phyloP scores from a whole-genome alignment of 345 rosid genomes.

The Punica granatum region DNA sequence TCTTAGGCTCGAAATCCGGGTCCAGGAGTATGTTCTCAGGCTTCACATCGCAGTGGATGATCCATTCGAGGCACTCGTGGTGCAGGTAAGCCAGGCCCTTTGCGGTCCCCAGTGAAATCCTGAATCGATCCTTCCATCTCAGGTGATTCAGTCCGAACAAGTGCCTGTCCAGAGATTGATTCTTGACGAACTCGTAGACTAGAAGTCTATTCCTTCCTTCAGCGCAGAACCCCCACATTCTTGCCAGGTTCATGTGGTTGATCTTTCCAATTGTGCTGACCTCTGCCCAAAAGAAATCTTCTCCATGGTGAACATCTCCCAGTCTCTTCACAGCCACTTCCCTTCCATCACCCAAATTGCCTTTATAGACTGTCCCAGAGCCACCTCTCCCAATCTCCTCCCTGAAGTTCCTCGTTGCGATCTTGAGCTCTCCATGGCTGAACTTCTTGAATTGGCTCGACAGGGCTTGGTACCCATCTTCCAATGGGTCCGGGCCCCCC shows the following conservation, averaged over 20 bases:
- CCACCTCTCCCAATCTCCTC: slow-evolving; percentile 24
- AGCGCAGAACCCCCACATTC: slow-evolving; percentile 18
- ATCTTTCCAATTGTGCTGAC: slow-evolving; percentile 21
- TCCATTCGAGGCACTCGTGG: slow-evolving; percentile 20
- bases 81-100: slow-evolving; percentile 25
- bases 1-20: slow-evolving; percentile 10
- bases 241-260: slow-evolving; percentile 23
- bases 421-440: slow-evolving; percentile 21
- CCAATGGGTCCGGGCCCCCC: slow-evolving; percentile 2
- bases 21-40: slow-evolving; percentile 18
- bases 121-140: slow-evolving; percentile 13
- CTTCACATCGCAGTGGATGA: slow-evolving; percentile 27
- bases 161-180: slow-evolving; percentile 24
- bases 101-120: slow-evolving; percentile 20
- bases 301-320: slow-evolving; percentile 8
- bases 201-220: slow-evolving; percentile 15
- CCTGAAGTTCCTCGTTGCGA: slow-evolving; percentile 9
- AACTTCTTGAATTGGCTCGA: slow-evolving; percentile 28
- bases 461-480: slow-evolving; percentile 23
- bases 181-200: slow-evolving; percentile 21
- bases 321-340: slow-evolving; percentile 24
- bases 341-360: slow-evolving; percentile 15
- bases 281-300: slow-evolving; percentile 23
- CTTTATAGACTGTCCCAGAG: slow-evolving; percentile 21
- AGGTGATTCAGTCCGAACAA: slow-evolving; percentile 3